Conservation (phyloP, 169 alveolate genomes). For the Plasmodium malariae region DNA sequence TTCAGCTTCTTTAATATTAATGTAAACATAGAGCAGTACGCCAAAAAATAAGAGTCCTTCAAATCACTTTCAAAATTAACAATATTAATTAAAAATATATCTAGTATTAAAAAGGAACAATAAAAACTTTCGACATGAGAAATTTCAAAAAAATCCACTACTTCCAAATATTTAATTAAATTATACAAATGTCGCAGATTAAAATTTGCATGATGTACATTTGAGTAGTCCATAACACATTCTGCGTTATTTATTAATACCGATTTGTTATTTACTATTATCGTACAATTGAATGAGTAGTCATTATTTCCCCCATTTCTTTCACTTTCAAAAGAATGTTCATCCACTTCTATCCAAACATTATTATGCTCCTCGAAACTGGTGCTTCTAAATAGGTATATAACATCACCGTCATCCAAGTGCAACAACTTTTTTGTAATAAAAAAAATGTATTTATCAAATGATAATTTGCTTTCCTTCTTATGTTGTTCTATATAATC, state of each 20-base stretch:
- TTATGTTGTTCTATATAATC: conserved; percentile 32
- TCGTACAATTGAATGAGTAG: background rate
- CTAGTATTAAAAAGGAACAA: conserved; percentile 30
- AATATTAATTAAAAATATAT: conserved; percentile 26
- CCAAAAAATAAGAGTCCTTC: conserved; percentile 15
- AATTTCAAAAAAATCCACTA: conserved; percentile 1
- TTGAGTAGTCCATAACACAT: conserved; percentile 23
- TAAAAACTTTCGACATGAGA: conserved; percentile 26
- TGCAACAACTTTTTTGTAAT: conserved; percentile 34
- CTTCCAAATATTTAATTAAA: conserved; percentile 29
- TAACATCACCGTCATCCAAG: background rate
- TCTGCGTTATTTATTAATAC: conserved; percentile 1
- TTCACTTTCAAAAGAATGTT: background rate
- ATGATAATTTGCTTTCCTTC: conserved; percentile 18
- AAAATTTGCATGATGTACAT: conserved; percentile 28
- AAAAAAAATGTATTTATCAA: conserved; percentile 48
- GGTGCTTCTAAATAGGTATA: background rate
- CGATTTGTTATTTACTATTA: background rate
- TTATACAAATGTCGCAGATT: conserved; percentile 16
- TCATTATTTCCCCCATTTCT: background rate
- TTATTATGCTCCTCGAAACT: background rate
- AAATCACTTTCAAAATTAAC: conserved; percentile 9
- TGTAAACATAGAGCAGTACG: conserved; percentile 37
- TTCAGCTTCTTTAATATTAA: conserved; percentile 6
- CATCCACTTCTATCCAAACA: background rate